Percentiles rank a stretch among this genome's conserved stretches.
These are phyloP conservation scores for Aspergillus diversus DNA, from an alignment of 495 filamentous ascomycete genomes.

Conservation along the genomic window DNA sequence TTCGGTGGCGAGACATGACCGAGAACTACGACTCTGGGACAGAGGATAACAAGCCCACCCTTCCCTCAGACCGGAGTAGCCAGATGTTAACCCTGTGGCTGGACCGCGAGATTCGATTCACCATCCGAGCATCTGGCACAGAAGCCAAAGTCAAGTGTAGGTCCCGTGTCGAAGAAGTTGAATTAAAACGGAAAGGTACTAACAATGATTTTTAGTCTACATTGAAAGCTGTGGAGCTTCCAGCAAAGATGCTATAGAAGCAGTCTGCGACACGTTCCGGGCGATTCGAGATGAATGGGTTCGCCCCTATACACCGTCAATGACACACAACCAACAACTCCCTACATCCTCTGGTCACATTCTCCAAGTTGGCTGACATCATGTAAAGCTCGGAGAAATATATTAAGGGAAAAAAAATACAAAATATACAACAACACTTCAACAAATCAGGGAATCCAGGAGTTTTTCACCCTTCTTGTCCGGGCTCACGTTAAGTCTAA, in stretches of 20 bases:
- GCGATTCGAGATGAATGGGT: slow-evolving; percentile 65
- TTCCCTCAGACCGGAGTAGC: slow-evolving; percentile 61
- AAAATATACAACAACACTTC: too few species aligned
- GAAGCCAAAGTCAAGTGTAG: slow-evolving; percentile 70
- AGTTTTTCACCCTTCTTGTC: not conserved
- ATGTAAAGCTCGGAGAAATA: not conserved
- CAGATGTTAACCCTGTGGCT: slow-evolving; percentile 78
- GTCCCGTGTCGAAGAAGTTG: slow-evolving; percentile 14
- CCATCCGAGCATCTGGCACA: slow-evolving; percentile 69
- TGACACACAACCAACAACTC: slow-evolving; percentile 42
- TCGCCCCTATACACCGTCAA: slow-evolving; percentile 42
- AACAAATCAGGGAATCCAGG: not conserved
- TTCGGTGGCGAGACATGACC: slow-evolving; percentile 71
- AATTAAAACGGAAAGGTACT: not conserved
- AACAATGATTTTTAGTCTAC: slow-evolving; percentile 46
- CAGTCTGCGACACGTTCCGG: slow-evolving; percentile 56
- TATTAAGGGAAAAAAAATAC: slow-evolving; percentile 1
- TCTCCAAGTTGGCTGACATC: slow-evolving; percentile 28
- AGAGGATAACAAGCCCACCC: slow-evolving; percentile 53
- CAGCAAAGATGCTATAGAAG: slow-evolving; percentile 49
- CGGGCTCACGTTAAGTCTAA: slow-evolving; percentile 2
- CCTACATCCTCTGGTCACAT: slow-evolving; percentile 47
- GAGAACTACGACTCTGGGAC: slow-evolving; percentile 64
- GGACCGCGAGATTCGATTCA: slow-evolving; percentile 62
- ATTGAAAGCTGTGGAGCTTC: slow-evolving; percentile 56